A percentile compares a stretch with the other conserved stretches of the same genome.
Conservation (phyloP, 2,329 filamentous ascomycete species). For the Colletotrichum sp. region DNA sequence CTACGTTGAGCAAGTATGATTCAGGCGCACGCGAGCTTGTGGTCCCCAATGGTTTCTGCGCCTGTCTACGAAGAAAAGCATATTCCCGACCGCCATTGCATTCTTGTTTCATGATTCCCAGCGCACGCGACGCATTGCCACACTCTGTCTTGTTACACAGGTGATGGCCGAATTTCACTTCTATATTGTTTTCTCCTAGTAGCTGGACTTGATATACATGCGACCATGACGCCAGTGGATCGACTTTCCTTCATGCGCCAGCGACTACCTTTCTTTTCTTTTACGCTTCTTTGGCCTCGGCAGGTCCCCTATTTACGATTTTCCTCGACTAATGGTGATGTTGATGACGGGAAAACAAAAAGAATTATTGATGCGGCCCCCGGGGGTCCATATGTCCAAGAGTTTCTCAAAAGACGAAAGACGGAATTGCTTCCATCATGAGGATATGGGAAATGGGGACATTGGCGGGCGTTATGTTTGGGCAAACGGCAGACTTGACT, state of each 20-base stretch:
- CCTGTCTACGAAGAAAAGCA: constrained; percentile 4
- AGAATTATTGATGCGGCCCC: constrained; percentile 15
- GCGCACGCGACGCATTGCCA: constrained; percentile 18
- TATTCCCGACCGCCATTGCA: constrained; percentile 12
- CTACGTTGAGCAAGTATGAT: constrained; percentile 64
- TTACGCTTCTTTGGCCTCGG: constrained; percentile 2
- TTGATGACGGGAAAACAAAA: constrained; percentile 14
- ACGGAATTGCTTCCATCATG: constrained; percentile 17
- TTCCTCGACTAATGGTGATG: constrained; percentile 9
- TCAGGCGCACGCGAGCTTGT: background rate
- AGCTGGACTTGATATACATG: constrained; percentile 19
- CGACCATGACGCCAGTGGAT: constrained; percentile 18
- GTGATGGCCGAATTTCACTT: constrained; percentile 7
- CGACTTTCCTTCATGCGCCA: constrained; percentile 8
- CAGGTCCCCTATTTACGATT: constrained; percentile 1
- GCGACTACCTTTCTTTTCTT: constrained; percentile 5
- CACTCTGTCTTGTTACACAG: constrained; percentile 4
- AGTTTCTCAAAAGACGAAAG: constrained; percentile 17
- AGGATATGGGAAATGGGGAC: constrained; percentile 4
- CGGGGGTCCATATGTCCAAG: constrained; percentile 8
- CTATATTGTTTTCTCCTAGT: constrained; percentile 19
- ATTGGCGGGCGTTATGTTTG: constrained; percentile 14
- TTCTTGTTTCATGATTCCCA: constrained; percentile 24
- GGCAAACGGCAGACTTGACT: background rate
- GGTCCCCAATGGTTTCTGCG: background rate